Conservation (phyloP, 2,329 filamentous ascomycete species). For the Colletotrichum echinochloae region DNA sequence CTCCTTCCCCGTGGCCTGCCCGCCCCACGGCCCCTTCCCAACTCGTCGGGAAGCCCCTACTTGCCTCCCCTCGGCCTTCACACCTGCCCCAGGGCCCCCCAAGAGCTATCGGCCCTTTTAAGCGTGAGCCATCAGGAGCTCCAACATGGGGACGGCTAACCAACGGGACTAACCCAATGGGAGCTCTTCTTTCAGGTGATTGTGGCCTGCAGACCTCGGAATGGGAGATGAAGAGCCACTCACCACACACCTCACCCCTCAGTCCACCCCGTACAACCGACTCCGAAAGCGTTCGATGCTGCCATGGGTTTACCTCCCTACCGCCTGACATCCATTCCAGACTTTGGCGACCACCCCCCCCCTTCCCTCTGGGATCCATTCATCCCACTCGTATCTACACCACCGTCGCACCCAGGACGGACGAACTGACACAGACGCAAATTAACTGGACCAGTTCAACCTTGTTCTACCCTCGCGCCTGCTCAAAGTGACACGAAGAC, state of each 20-base stretch:
- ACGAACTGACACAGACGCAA: conserved; percentile 35
- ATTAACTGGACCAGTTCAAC: conserved; percentile 24
- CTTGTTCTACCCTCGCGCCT: neutral
- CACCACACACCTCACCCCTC: neutral
- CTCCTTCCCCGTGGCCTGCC: conserved; percentile 30
- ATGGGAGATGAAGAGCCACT: conserved; percentile 39
- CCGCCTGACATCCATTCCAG: conserved; percentile 24
- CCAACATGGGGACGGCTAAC: conserved; percentile 39
- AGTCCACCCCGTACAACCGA: neutral
- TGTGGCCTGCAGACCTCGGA: conserved; percentile 25
- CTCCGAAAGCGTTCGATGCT: neutral
- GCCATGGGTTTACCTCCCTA: neutral
- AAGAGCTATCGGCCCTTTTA: conserved; percentile 40
- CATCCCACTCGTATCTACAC: neutral
- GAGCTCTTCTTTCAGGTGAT: conserved; percentile 21
- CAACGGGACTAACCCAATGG: conserved; percentile 36
- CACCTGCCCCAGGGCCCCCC: conserved; percentile 23
- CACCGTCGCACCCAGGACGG: conserved; percentile 3
- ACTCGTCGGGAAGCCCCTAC: conserved; percentile 32
- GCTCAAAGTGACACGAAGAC: conserved; percentile 23
- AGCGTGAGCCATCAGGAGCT: conserved; percentile 36
- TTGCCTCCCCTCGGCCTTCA: conserved; percentile 9
- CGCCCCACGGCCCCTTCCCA: conserved; percentile 39
- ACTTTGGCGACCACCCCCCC: neutral
- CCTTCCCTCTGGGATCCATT: neutral